A percentile compares a stretch with the other conserved stretches of the same genome.
Evolutionary conservation across 2,329 filamentous ascomycete species (phyloP).

Genomic region (Xylaria sp.): DNA sequence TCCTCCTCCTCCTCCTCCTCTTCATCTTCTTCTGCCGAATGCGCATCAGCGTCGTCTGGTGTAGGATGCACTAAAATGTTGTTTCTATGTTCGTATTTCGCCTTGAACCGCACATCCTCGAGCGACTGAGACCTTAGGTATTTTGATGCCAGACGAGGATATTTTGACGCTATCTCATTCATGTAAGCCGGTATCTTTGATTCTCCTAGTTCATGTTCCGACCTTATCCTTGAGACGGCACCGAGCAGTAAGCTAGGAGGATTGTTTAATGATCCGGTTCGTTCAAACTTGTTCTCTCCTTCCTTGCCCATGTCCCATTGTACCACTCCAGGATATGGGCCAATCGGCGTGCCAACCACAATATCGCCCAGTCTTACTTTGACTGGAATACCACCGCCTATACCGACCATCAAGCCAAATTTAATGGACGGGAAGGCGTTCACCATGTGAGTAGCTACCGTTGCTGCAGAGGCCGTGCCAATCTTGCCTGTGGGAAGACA

Average conservation of each 20-base stretch:
- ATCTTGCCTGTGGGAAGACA: slow-evolving; percentile 36
- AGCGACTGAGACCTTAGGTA: slow-evolving; percentile 27
- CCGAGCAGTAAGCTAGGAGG: slow-evolving; percentile 31
- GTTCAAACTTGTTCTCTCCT: slow-evolving; percentile 22
- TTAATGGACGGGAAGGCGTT: slow-evolving; percentile 43
- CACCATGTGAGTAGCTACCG: slow-evolving; percentile 40
- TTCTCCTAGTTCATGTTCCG: slow-evolving; percentile 5
- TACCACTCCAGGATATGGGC: slow-evolving; percentile 30
- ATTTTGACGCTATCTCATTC: slow-evolving; percentile 22
- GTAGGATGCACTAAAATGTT: not conserved
- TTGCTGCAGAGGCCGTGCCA: slow-evolving; percentile 43
- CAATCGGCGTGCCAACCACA: slow-evolving; percentile 31
- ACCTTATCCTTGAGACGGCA: slow-evolving; percentile 25
- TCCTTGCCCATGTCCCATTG: slow-evolving; percentile 36
- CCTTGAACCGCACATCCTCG: slow-evolving; percentile 28
- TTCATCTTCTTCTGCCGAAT: slow-evolving; percentile 15
- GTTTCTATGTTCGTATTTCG: slow-evolving; percentile 9
- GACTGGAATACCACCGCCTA: slow-evolving; percentile 41
- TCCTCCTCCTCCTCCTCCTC: slow-evolving; percentile 21
- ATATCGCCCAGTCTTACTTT: slow-evolving; percentile 36
- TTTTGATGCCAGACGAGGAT: slow-evolving; percentile 23
- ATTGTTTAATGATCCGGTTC: slow-evolving; percentile 30
- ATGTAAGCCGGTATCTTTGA: slow-evolving; percentile 30
- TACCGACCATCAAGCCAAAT: slow-evolving; percentile 51
- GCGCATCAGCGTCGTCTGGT: not conserved